Evolutionary conservation across 768 basidiomycete genomes (phyloP).

Genomic region (Cystoderma amianthinum): DNA sequence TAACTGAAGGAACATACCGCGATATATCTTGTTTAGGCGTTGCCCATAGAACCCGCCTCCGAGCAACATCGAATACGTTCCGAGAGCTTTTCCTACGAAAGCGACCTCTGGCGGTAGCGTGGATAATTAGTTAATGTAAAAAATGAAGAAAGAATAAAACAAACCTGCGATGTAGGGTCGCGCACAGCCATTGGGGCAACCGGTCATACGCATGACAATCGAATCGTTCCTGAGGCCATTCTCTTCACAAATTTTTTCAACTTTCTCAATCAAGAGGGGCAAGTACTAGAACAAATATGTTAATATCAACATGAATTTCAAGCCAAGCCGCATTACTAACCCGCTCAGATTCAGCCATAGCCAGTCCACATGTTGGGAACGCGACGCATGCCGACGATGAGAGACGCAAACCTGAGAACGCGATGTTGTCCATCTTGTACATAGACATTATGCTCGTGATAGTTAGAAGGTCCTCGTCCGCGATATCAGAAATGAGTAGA

Average conservation of each 20-base stretch:
- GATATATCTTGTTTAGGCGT: conserved; percentile 92
- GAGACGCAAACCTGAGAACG: conserved; percentile 70
- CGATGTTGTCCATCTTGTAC: conserved; percentile 87
- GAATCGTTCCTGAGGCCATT: conserved; percentile 89
- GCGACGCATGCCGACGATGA: conserved; percentile 96
- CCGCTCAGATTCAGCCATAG: conserved; percentile 48
- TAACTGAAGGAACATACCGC: conserved; percentile 39
- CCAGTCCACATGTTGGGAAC: conserved; percentile 85
- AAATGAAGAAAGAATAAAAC: conserved; percentile 13
- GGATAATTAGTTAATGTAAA: conserved; percentile 3
- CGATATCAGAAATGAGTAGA: conserved; percentile 78
- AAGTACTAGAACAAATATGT: conserved; percentile 53
- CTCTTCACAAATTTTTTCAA: conserved; percentile 92
- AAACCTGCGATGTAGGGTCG: conserved; percentile 85
- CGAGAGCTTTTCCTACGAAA: conserved; percentile 94
- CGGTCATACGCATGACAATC: conserved; percentile 99
- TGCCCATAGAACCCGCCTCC: conserved; percentile 95
- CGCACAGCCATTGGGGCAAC: conserved; percentile 92
- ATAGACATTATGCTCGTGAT: conserved; percentile 77
- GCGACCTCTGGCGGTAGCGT: conserved; percentile 63
- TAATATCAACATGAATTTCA: conserved; percentile 2
- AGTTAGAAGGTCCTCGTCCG: conserved; percentile 58
- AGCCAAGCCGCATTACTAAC: conserved; percentile 20
- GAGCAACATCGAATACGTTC: conserved; percentile 88
- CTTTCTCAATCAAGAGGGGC: conserved; percentile 87